These are phyloP conservation scores for Kurtzmaniella cleridarum DNA, from an alignment of 805 yeast species.

Conservation along the genomic window DNA sequence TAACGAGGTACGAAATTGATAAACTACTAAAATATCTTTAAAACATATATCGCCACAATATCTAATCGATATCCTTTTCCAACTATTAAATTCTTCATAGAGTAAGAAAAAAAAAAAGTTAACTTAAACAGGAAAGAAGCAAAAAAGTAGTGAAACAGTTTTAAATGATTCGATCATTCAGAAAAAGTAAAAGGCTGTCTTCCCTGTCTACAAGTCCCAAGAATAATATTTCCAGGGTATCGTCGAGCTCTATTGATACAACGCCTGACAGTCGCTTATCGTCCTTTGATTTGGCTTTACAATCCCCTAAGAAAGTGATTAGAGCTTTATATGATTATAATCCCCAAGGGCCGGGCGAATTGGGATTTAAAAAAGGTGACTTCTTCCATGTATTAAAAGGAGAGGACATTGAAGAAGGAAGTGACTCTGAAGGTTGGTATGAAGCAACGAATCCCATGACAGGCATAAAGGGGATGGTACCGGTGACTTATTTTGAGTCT, in stretches of 20 bases:
- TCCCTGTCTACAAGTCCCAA: conserved; percentile 24
- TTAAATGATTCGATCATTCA: conserved; percentile 36
- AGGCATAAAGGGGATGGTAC: conserved; percentile 78
- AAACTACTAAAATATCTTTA: too few relatives aligned
- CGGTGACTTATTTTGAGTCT: conserved; percentile 75
- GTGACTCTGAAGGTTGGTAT: conserved; percentile 56
- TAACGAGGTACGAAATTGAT: too few relatives aligned
- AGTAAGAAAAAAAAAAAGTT: too few relatives aligned
- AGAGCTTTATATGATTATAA: conserved; percentile 73
- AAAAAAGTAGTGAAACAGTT: neutral
- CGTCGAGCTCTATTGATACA: conserved; percentile 9
- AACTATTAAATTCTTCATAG: neutral
- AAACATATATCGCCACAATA: neutral
- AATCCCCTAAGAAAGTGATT: conserved; percentile 76
- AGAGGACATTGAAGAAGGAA: conserved; percentile 16
- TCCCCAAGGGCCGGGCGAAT: conserved; percentile 78
- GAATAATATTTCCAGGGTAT: conserved; percentile 26
- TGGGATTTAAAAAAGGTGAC: conserved; percentile 76
- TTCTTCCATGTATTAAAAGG: conserved; percentile 66
- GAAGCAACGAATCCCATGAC: conserved; percentile 86
- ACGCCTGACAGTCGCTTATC: neutral
- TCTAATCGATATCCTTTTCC: neutral
- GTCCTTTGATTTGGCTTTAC: conserved; percentile 16
- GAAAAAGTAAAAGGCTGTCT: conserved; percentile 37
- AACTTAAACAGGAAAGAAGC: too few relatives aligned